phyloP scores from a whole-genome alignment of 495 filamentous ascomycete genomes.

The Aspergillus sclerotioniger region DNA sequence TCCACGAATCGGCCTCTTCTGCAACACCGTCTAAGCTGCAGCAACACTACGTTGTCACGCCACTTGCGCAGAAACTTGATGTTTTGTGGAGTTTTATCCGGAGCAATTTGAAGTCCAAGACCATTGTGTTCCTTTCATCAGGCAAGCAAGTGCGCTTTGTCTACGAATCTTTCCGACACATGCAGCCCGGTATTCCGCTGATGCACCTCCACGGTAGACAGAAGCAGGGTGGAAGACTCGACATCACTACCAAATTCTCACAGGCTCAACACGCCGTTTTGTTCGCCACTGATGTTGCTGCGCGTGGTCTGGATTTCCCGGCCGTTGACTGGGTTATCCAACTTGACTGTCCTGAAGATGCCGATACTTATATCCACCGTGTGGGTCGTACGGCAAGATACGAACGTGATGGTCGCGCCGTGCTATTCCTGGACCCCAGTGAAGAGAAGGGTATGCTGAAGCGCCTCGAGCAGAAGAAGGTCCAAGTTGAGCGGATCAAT shows the following conservation, averaged over 20 bases:
- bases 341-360: constrained; percentile 91
- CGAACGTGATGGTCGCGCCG: constrained; percentile 79
- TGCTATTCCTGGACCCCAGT: constrained; percentile 87
- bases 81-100: constrained; percentile 90
- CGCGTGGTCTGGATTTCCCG: constrained; percentile 91
- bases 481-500: constrained; percentile 80
- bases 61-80: constrained; percentile 83
- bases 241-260: constrained; percentile 80
- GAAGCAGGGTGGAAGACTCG: constrained; percentile 82
- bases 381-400: constrained; percentile 95
- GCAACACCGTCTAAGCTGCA: constrained; percentile 83
- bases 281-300: constrained; percentile 93
- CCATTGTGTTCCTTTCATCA: constrained; percentile 89
- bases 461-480: constrained; percentile 80
- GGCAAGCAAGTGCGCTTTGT: constrained; percentile 96
- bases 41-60: constrained; percentile 86
- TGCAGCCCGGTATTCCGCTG: constrained; percentile 94
- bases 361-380: constrained; percentile 95
- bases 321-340: constrained; percentile 98
- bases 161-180: constrained; percentile 86
- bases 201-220: constrained; percentile 93
- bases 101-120: constrained; percentile 84
- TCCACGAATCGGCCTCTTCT: constrained; percentile 76
- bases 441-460: constrained; percentile 86
- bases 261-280: constrained; percentile 77